These are phyloP conservation scores for Wilhelminamyces savonicus DNA, from an alignment of 805 yeast genomes.

Conservation along the genomic window DNA sequence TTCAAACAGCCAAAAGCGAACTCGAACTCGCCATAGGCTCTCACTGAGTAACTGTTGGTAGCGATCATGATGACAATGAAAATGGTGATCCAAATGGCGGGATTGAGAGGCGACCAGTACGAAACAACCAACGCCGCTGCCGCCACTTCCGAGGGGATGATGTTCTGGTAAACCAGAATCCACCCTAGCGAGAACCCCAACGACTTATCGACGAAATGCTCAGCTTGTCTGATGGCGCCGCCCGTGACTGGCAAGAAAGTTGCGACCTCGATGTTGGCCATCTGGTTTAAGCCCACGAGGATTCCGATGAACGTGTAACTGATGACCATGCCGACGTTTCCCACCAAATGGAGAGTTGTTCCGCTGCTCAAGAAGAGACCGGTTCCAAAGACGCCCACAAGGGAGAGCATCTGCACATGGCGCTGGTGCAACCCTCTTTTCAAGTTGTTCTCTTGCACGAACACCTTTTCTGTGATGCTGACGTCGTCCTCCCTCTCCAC, in stretches of 20 bases:
- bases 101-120: slow-evolving; percentile 39
- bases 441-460: neutral
- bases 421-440: neutral
- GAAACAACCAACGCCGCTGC: slow-evolving; percentile 43
- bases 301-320: slow-evolving; percentile 40
- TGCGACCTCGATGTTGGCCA: slow-evolving; percentile 33
- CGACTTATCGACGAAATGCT: slow-evolving; percentile 37
- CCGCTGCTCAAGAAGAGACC: slow-evolving; percentile 15
- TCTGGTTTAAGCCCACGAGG: slow-evolving; percentile 33
- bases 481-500: neutral
- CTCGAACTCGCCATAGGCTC: slow-evolving; percentile 14
- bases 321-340: slow-evolving; percentile 40
- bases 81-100: slow-evolving; percentile 42
- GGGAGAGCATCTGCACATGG: slow-evolving; percentile 1
- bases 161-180: slow-evolving; percentile 26
- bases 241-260: slow-evolving; percentile 33
- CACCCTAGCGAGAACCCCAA: slow-evolving; percentile 44
- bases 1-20: slow-evolving; percentile 20
- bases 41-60: slow-evolving; percentile 24
- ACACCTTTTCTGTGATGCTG: neutral
- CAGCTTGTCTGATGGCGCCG: slow-evolving; percentile 30
- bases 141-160: slow-evolving; percentile 37
- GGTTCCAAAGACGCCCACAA: slow-evolving; percentile 7
- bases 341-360: slow-evolving; percentile 10
- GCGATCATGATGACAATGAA: slow-evolving; percentile 29